phyloP scores from a whole-genome alignment of 169 alveolate genomes.

The Hepatocystis sp. region DNA sequence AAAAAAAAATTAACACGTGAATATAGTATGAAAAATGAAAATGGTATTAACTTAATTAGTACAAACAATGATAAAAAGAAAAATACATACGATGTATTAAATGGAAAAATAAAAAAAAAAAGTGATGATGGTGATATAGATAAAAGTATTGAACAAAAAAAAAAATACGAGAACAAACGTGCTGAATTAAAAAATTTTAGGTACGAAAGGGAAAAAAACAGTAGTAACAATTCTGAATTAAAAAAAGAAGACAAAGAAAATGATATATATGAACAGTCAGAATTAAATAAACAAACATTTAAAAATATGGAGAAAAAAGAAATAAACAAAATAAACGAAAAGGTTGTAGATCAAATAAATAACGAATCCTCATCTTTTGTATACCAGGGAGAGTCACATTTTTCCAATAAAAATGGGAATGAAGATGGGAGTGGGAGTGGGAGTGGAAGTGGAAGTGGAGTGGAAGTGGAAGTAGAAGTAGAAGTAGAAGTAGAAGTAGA shows the following conservation, averaged over 20 bases:
- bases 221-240: neutral
- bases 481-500: neutral
- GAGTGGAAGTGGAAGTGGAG: neutral
- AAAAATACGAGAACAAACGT: neutral
- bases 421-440: neutral
- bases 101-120: too few species aligned
- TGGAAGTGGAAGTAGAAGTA: neutral
- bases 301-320: neutral
- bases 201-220: neutral
- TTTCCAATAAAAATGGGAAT: neutral
- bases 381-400: neutral
- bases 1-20: too few species aligned
- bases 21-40: too few species aligned
- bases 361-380: too few species aligned
- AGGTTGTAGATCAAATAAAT: neutral
- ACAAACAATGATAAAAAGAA: neutral
- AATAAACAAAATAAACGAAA: neutral
- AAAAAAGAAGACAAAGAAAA: conserved; percentile 2
- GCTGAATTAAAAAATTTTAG: neutral
- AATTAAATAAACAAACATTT: neutral
- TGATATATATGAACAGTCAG: neutral
- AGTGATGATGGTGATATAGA: neutral
- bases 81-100: neutral
- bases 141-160: neutral
- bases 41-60: too few species aligned